Base-by-base conservation (phyloP, 352 stramenopile species). In the Pythium scleroteichum region DNA sequence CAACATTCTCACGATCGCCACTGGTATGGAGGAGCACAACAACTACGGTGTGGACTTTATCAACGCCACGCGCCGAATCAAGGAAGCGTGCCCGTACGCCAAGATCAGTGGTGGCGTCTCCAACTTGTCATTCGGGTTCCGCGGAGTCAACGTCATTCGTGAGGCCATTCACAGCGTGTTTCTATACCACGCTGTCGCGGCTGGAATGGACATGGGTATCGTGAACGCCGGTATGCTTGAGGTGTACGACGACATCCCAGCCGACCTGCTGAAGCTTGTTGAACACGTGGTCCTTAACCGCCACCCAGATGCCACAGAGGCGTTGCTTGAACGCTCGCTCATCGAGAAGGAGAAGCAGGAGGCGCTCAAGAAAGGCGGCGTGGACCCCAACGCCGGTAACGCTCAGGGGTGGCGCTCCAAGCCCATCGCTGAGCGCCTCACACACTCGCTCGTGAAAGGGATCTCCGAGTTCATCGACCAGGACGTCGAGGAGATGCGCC, bases 201-300 rank as follows among this genome's bases (percentile, higher is more conserved):
- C 94, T 55, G 97, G 97, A 29, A 99, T 99, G 97, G 97, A 99
- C 76, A 97, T 99, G 78, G 97, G 97, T 64, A 99, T 99, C 72
- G 97, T 99, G 40, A 99, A 99, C 73, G 88, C 95, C 8, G 79
- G 88, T 38, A 90, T 86, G 78, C 71, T 89, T 23, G 77, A 95
- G 58, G 74, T 96, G 51, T 95, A 96, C 63, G 86, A 95, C 62
- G 71, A 96, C 42, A 95, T 96, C 51, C 79, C 84, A 33, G 56
- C 60, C 12, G 88, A 98, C 40, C 73, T 99, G 13, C 81, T 90
- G 5, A 74, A 95, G 63, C 78, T 96, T 23, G 88, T 95, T 22
- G 95, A 98, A 62, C 90, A 98, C 61, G 87, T 98, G 1, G 90
- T 99, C 20, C 87, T 99, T 38, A 98, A 98, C 66, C 92, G 78